Percentiles rank a stretch among this genome's conserved stretches.
phyloP scores from a whole-genome alignment of 345 rosid genomes.

The Rhizophora apiculata region DNA sequence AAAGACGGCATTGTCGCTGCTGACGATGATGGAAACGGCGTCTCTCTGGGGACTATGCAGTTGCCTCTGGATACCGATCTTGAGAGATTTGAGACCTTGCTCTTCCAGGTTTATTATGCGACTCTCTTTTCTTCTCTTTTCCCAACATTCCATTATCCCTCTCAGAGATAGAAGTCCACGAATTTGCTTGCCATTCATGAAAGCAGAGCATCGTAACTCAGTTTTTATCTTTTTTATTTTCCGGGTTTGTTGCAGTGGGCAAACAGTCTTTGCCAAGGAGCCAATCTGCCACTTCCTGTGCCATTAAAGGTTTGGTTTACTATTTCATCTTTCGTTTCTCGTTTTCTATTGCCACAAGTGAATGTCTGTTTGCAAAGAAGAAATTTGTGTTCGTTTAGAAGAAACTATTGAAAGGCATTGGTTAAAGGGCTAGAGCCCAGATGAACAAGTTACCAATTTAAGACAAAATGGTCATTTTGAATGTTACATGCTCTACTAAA shows the following conservation, averaged over 20 bases:
- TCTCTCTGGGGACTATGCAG: conserved; percentile 79
- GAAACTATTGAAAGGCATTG: too few species aligned
- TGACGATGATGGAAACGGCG: conserved; percentile 51
- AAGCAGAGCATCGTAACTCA: neutral
- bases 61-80: conserved; percentile 65
- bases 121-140: neutral
- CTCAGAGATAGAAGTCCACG: too few species aligned
- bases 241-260: conserved; percentile 62
- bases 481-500: too few species aligned
- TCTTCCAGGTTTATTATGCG: conserved; percentile 53
- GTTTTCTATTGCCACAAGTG: neutral
- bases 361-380: neutral
- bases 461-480: too few species aligned
- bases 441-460: too few species aligned
- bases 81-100: conserved; percentile 55
- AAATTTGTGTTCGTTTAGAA: too few species aligned
- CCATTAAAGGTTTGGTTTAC: conserved; percentile 63
- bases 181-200: neutral
- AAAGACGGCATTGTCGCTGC: conserved; percentile 32
- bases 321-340: neutral
- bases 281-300: conserved; percentile 75
- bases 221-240: neutral
- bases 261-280: conserved; percentile 90
- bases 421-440: too few species aligned
- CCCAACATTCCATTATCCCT: neutral